Percentiles rank a stretch among this genome's conserved stretches.
Conservation (phyloP, 2,329 filamentous ascomycete species). For the Blastomyces parvus region DNA sequence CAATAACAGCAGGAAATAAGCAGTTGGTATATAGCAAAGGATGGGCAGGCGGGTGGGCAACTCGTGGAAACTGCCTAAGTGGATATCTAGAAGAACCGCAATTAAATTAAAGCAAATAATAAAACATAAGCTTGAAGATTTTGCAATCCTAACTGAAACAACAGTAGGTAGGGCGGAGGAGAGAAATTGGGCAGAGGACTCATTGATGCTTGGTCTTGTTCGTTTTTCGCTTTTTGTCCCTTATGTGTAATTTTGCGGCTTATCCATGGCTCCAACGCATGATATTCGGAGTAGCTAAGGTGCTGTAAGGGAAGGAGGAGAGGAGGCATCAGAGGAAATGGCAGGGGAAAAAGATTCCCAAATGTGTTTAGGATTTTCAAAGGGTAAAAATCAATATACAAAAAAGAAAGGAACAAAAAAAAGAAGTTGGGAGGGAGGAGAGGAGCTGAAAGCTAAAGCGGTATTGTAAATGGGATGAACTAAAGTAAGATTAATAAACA, state of each 20-base stretch:
- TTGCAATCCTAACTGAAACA: neutral
- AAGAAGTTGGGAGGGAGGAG: neutral
- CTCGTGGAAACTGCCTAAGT: neutral
- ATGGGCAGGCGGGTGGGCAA: neutral
- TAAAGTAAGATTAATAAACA: neutral
- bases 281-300: neutral
- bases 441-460: neutral
- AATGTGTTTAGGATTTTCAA: neutral
- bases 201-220: neutral
- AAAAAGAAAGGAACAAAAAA: neutral
- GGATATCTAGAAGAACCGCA: neutral
- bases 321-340: too few species aligned
- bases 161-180: neutral
- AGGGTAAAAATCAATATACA: neutral
- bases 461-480: slow-evolving; percentile 1
- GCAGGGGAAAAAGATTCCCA: neutral
- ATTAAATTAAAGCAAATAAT: neutral
- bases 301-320: neutral
- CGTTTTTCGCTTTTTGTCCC: neutral
- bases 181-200: neutral
- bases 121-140: neutral
- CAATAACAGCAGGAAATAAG: neutral
- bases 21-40: neutral
- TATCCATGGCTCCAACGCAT: neutral
- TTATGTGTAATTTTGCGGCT: neutral